Base-by-base conservation (phyloP, 2,329 filamentous ascomycete genomes). In the Aureobasidium vineae region DNA sequence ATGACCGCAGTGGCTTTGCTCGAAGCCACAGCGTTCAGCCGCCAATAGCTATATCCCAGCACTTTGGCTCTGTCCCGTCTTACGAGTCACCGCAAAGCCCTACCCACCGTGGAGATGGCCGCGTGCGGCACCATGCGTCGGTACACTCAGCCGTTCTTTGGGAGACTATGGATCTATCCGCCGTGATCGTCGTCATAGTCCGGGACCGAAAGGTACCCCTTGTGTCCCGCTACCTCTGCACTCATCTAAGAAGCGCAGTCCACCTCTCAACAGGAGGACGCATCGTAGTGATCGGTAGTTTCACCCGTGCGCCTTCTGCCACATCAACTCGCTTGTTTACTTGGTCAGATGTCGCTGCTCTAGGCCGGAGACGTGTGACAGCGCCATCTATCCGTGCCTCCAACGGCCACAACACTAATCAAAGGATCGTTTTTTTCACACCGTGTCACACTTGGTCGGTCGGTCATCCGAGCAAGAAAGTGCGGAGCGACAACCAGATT, bases 151-250 rank as follows among this genome's bases (percentile, higher is more conserved):
- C 49, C 61, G 61, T 45, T 45, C 38, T 64, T 53, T 64, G 61
- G 61, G 47, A 53, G 61, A 36, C 61, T 64, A 64, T 64, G 61
- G 61, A 64, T 64, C 61, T 64, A 64, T 64, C 61, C 61, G 61
- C 28, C 40, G 38, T 64, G 61, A 64, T 64, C 61, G 49, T 53
- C 61, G 38, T 64, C 61, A 64, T 64, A 54, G 36, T 31, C 49
- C 11, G 49, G 49, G 28, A 64, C 26, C 61, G 49, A 16, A 41
- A 63, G 31, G n/a, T 45, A 45, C 26, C 36, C 50, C 33, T 41
- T 61, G 59, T 63, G 13, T 63, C 45, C 33, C 59, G 21, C 45
- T 41, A 45, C 59, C 57, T 61, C 45, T 63, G 59, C 45, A 63
- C 45, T 61, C 57, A 61, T 49, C 57, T 61, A 61, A 61, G 26